Conservation (phyloP, 257 asterid species). For the Salvia miltiorrhiza region DNA sequence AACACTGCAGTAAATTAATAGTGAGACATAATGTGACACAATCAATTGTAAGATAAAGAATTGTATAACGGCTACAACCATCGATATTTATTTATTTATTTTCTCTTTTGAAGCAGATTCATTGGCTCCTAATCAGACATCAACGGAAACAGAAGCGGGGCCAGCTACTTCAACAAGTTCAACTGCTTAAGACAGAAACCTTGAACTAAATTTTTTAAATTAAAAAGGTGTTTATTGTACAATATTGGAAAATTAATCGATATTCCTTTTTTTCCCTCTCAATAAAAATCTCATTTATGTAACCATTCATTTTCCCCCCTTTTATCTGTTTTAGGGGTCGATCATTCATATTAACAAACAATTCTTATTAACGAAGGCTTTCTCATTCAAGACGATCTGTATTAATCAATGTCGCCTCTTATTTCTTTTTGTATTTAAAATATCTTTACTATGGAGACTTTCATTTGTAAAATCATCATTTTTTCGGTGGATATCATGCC, state of each 20-base stretch:
- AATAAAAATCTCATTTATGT: slow-evolving; percentile 24
- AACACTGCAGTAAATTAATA: too few relatives aligned
- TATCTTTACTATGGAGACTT: too few relatives aligned
- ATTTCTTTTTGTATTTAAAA: too few relatives aligned
- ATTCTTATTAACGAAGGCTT: slow-evolving; percentile 15
- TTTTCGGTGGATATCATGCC: not conserved
- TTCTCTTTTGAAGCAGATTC: slow-evolving; percentile 38
- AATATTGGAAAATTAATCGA: slow-evolving; percentile 33
- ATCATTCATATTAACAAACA: slow-evolving; percentile 25
- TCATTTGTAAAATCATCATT: not conserved
- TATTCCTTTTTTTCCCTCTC: slow-evolving; percentile 28
- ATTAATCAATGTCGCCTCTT: too few relatives aligned
- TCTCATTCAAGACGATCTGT: not conserved
- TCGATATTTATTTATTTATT: not conserved
- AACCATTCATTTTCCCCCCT: slow-evolving; percentile 21
- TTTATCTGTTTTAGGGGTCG: slow-evolving; percentile 2
- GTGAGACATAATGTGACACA: too few relatives aligned
- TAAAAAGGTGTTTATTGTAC: slow-evolving; percentile 28
- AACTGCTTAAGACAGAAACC: slow-evolving; percentile 34
- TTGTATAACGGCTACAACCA: not conserved
- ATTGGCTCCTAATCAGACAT: slow-evolving; percentile 48
- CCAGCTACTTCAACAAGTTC: slow-evolving; percentile 57
- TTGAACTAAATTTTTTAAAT: slow-evolving; percentile 10
- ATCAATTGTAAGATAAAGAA: too few relatives aligned
- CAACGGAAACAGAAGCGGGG: slow-evolving; percentile 60